A percentile compares a stretch with the other conserved stretches of the same genome.
These are phyloP conservation scores for Colletotrichum musicola DNA, from an alignment of 2,329 filamentous ascomycete species.

Conservation along the genomic window DNA sequence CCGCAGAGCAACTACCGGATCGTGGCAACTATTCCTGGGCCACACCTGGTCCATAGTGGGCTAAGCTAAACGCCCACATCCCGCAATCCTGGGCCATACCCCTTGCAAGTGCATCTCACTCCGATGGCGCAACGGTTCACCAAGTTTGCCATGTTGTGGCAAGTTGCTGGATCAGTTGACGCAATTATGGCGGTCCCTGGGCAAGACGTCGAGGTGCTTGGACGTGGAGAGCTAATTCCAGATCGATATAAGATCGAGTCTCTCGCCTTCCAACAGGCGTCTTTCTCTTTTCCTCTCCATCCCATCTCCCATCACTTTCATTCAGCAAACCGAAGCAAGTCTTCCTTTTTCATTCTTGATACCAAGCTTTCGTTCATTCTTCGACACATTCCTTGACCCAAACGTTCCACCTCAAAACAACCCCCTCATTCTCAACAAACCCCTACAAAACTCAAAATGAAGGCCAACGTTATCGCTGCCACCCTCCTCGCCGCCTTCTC, in stretches of 20 bases:
- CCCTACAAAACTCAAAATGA: constrained; percentile 23
- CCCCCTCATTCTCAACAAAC: neutral
- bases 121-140: constrained; percentile 26
- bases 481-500: constrained; percentile 36
- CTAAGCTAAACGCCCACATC: constrained; percentile 26
- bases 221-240: neutral
- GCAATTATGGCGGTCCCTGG: constrained; percentile 22
- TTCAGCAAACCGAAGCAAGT: constrained; percentile 36
- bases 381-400: constrained; percentile 7
- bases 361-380: constrained; percentile 19
- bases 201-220: neutral
- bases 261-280: neutral
- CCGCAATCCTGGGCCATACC: constrained; percentile 15
- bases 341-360: constrained; percentile 37
- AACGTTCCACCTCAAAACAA: neutral
- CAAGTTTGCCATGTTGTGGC: constrained; percentile 4
- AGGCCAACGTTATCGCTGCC: constrained; percentile 33
- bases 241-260: constrained; percentile 25
- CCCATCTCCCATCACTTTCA: constrained; percentile 32
- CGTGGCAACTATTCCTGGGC: constrained; percentile 17
- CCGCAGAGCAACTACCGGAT: constrained; percentile 28
- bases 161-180: constrained; percentile 16
- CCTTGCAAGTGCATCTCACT: constrained; percentile 20
- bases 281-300: neutral
- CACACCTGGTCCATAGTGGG: neutral